Evolutionary conservation across 768 basidiomycete species (phyloP), one percentile per base, ranked within the genome.

Genomic region (Steccherinum ochraceum): DNA sequence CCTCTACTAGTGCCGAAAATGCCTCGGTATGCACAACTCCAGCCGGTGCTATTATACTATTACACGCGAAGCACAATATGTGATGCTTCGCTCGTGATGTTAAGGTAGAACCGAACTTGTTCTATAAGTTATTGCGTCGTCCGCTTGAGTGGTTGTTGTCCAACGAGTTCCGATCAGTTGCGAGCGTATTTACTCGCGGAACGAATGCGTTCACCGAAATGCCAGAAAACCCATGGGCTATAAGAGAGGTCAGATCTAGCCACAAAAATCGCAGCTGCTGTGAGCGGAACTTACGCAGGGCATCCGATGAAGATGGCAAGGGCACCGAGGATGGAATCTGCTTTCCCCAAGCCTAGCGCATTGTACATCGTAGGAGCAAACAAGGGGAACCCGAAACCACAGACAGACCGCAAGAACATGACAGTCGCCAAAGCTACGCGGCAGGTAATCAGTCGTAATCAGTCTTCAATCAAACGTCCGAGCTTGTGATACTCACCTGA

Each of bases 371-470:
- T 69, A 20, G 83, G 79, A 5, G 82, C 84, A 56, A 89, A 89
- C n/a, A 89, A 66, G 1, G 87, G 88, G 60, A 90, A 88, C 0
- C 74, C 80, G 51, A 86, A 89, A 0, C 87, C 89, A 1, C 79
- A 77, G 0, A 86, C 51, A 0, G 83, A 80, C 16, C 87, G 79
- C 4, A 89, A 62, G 58, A 63, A 84, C 0, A 81, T 69, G 7
- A 80, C 77, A 0, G 85, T 83, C 0, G 86, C 85, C 5, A 89
- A 65, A 2, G 84, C 83, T 78, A 49, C 3, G 65, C 55, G 86
- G 84, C 25, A 90, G 74, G 43, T 86, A 66, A 49, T 88, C 89
- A 1, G 79, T 79, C 57, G 84, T 81, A 10, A 83, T 79, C 0
- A 71, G 59, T 59, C 85, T 80, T 66, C 86, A 84, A 52, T 68